Evolutionary conservation across 2,329 filamentous ascomycete species (phyloP), one percentile per base, ranked within the genome.

Genomic region (Diplodia scrobiculata): DNA sequence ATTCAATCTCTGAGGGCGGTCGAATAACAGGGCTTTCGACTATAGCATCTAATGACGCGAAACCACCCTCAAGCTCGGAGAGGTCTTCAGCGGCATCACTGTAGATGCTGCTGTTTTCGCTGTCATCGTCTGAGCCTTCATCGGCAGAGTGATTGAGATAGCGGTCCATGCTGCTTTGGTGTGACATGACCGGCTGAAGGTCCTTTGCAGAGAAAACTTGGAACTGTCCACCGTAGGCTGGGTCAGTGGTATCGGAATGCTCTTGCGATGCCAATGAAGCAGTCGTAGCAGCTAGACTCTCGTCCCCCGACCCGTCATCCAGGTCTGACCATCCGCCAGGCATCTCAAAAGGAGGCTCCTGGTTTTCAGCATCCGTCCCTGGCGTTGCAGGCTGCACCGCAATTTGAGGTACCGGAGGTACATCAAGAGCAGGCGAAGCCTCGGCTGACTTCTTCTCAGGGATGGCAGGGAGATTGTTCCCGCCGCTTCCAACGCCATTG

Each of bases 41-140:
- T 9, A 92, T 85, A 11, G 90, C 90, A 75, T 92, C 84, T 7
- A 93, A 81, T 4, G 89, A 92, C 72, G 87, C 82, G 71, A 91
- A 93, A 0, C 88, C 90, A 54, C 85, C 84, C 47, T 89, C 87
- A 3, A 82, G 72, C 14, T 91, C 87, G 0, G 85, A 86, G 0
- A 89, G 79, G 68, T 92, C 89, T 76, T 93, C 91, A 64, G 89
- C 89, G 0, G 90, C 90, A 76, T 93, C 91, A 69, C 88, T 91
- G 73, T 91, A 93, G 27, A 91, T 83, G 68, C 84, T 88, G 66
- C 73, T 76, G 50, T 75, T 68, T 72, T 79, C 71, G 67, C 73
- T 76, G 52, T 75, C 69, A 72, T 79, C 71, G 69, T 79, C 74
- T 14, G 75, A 76, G 4, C 70, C 73, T 45, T 75, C 67, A 66